A percentile compares a stretch with the other conserved stretches of the same genome.
Evolutionary conservation across 164 flowering plant genomes (phyloP).

Genomic region (Buxus sempervirens): DNA sequence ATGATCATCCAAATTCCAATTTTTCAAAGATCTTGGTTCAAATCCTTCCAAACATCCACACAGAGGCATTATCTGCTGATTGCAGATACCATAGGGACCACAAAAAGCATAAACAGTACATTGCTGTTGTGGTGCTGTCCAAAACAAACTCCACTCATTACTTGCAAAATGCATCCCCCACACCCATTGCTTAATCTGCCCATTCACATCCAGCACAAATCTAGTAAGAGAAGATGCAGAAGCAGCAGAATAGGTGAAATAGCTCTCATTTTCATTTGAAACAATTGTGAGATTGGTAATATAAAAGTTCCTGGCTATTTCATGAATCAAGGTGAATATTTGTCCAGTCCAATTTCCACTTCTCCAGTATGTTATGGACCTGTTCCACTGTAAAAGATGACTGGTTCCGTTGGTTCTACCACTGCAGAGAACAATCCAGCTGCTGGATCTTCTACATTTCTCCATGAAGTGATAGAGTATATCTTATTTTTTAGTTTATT

Average conservation of each 20-base stretch:
- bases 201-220: conserved; percentile 17
- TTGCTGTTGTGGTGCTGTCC: conserved; percentile 19
- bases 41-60: conserved; percentile 27
- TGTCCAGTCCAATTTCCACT: no score
- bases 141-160: conserved; percentile 25
- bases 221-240: conserved; percentile 8
- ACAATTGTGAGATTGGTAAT: conserved; percentile 18
- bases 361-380: no score
- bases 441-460: neutral
- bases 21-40: neutral
- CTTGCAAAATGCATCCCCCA: conserved; percentile 3
- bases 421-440: neutral
- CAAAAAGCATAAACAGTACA: conserved; percentile 21
- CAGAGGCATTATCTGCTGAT: neutral
- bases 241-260: conserved; percentile 2
- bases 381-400: neutral
- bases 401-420: neutral
- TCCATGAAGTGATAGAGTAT: neutral
- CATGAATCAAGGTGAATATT: no score
- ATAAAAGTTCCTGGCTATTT: neutral
- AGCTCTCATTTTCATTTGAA: conserved; percentile 2
- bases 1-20: conserved; percentile 15
- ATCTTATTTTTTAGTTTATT: neutral
- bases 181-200: conserved; percentile 19
- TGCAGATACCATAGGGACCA: conserved; percentile 27